phyloP scores from a whole-genome alignment of 257 asterid species.

The Salvia miltiorrhiza region DNA sequence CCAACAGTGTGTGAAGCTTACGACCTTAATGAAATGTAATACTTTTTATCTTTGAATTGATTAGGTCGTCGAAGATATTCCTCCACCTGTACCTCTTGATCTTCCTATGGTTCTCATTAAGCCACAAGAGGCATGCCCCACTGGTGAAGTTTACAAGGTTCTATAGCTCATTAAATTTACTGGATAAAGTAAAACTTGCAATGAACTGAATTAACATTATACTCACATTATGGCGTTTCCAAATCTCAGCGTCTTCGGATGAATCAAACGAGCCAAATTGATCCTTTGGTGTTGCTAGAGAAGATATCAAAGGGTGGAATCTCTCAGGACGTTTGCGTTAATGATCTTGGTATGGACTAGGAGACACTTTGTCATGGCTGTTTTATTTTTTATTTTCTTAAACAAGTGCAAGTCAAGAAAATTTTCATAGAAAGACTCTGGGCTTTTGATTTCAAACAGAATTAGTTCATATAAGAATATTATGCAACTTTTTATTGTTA shows the following conservation, averaged over 20 bases:
- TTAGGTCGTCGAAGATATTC: slow-evolving; percentile 84
- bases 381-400: background rate
- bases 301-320: slow-evolving; percentile 67
- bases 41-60: slow-evolving; percentile 13
- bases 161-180: background rate
- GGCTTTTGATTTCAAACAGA: background rate
- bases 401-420: background rate
- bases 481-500: background rate
- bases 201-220: background rate
- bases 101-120: slow-evolving; percentile 90
- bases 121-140: slow-evolving; percentile 88
- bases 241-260: slow-evolving; percentile 56
- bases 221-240: slow-evolving; percentile 12
- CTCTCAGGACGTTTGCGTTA: slow-evolving; percentile 83
- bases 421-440: background rate
- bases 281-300: slow-evolving; percentile 78
- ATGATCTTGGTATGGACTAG: slow-evolving; percentile 67
- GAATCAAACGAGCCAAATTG: slow-evolving; percentile 65
- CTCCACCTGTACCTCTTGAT: slow-evolving; percentile 54
- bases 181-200: background rate
- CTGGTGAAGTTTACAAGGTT: slow-evolving; percentile 99
- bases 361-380: background rate
- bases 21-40: background rate
- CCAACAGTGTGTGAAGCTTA: background rate
- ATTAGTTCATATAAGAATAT: background rate